Conservation (phyloP, 441 rosid species). For the Sinapis alba region DNA sequence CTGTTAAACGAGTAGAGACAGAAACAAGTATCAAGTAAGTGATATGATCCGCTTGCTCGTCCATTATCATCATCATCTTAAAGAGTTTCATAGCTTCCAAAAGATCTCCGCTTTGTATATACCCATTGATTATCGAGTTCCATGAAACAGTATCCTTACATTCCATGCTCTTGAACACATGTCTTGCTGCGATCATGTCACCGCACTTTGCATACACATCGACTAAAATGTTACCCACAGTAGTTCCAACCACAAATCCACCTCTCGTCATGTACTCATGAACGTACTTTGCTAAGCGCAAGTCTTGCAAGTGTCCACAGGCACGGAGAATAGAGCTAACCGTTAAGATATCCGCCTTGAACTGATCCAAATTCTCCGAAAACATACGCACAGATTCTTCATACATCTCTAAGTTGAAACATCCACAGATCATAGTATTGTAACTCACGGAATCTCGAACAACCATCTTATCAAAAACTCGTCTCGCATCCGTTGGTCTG, state of each 20-base stretch:
- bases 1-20: conserved; percentile 42
- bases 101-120: conserved; percentile 42
- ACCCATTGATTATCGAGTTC: conserved; percentile 65
- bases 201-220: conserved; percentile 63
- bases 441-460: conserved; percentile 56
- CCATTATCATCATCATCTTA: conserved; percentile 48
- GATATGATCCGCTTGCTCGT: conserved; percentile 49
- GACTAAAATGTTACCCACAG: conserved; percentile 54
- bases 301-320: conserved; percentile 51
- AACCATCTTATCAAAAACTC: conserved; percentile 58
- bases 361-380: conserved; percentile 44
- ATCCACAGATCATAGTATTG: conserved; percentile 69
- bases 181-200: conserved; percentile 47
- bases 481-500: conserved; percentile 44
- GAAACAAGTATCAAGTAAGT: conserved; percentile 55
- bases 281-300: conserved; percentile 51
- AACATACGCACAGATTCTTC: conserved; percentile 52
- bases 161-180: conserved; percentile 51
- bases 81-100: conserved; percentile 53
- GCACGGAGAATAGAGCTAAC: conserved; percentile 59
- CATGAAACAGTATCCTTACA: conserved; percentile 60
- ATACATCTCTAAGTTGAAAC: conserved; percentile 45
- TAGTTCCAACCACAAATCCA: conserved; percentile 45
- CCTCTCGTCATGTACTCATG: conserved; percentile 46
- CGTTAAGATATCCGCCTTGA: conserved; percentile 59